phyloP scores from a whole-genome alignment of 2,329 filamentous ascomycete genomes.

The Colletotrichum cordylinicola region DNA sequence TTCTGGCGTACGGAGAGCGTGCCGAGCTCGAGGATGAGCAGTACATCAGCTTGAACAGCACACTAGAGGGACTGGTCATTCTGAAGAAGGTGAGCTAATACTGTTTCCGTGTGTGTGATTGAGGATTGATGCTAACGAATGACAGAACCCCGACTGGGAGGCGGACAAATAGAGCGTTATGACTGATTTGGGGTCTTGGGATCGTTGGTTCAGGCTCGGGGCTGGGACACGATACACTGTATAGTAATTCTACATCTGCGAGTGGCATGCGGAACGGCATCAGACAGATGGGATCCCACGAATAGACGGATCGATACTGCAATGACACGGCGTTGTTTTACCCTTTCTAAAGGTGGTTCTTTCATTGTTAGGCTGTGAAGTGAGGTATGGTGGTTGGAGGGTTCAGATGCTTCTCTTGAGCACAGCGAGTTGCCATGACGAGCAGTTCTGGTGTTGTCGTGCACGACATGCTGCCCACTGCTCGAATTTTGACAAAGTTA shows the following conservation, averaged over 20 bases:
- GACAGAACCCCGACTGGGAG: slow-evolving; percentile 62
- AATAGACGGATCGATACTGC: slow-evolving; percentile 20
- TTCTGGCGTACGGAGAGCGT: slow-evolving; percentile 92
- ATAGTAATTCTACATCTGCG: slow-evolving; percentile 21
- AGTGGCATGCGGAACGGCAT: slow-evolving; percentile 21
- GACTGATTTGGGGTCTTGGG: neutral
- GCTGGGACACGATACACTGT: slow-evolving; percentile 24
- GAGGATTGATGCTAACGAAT: neutral
- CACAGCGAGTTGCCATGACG: neutral
- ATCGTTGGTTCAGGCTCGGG: slow-evolving; percentile 20
- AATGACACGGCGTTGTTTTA: slow-evolving; percentile 6
- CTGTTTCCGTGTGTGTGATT: neutral
- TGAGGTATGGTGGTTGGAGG: neutral
- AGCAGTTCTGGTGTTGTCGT: neutral
- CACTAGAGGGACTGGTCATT: slow-evolving; percentile 93
- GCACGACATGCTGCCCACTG: neutral
- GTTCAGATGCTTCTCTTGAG: neutral
- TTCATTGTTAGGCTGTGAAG: neutral
- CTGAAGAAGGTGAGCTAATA: slow-evolving; percentile 81
- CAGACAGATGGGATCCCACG: slow-evolving; percentile 12
- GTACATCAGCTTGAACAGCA: slow-evolving; percentile 91
- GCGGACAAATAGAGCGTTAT: slow-evolving; percentile 45
- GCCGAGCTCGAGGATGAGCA: slow-evolving; percentile 98
- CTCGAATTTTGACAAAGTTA: neutral
- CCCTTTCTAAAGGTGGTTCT: neutral